Evolutionary conservation across 805 yeast genomes (phyloP), one percentile per base, ranked within the genome.

Genomic region (Nakazawaea molendinolei): DNA sequence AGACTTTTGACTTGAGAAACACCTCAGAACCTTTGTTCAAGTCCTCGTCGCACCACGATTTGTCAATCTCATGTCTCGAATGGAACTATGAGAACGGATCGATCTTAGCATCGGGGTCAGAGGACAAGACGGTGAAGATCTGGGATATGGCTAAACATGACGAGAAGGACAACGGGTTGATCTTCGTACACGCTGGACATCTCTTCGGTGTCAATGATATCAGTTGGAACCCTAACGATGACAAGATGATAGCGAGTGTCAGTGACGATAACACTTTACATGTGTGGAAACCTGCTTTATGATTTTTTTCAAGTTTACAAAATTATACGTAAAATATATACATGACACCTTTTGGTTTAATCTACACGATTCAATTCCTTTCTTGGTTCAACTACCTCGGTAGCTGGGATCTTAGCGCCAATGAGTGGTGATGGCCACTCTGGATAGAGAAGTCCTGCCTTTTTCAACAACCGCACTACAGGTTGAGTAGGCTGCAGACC

Each of bases 401-500:
- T 49, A 21, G 37, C 44, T 15, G 47, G 40, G 10, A 45, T 37
- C 15, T 43, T 42, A n/a, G 50, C 44, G 23, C 45, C 50, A 24
- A 40, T 49, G 8, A 38, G 44, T 28, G 86, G 67, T 49, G 66
- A 53, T 33, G 80, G 79, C 81, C 80, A 75, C 43, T 66, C 66
- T 37, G 67, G 69, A 21, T 74, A 71, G 37, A 76, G 72, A 39
- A 74, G 72, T 41, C 95, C 87, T 30, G 84, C 86, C 56, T 79
- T 86, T 53, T 76, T 79, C 55, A 92, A 73, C 35, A 92, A 62
- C 45, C 76, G 76, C 3, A 76, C 71, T 9, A 90, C 95, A 3
- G 92, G 66, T 29, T 82, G 87, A 17, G 90, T 77, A 5, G 96
- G 95, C 55, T 85, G 95, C 1, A 97, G 97, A 9, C 98, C 98